phyloP scores from a whole-genome alignment of 352 stramenopile genomes.

The Peronospora farinosa region DNA sequence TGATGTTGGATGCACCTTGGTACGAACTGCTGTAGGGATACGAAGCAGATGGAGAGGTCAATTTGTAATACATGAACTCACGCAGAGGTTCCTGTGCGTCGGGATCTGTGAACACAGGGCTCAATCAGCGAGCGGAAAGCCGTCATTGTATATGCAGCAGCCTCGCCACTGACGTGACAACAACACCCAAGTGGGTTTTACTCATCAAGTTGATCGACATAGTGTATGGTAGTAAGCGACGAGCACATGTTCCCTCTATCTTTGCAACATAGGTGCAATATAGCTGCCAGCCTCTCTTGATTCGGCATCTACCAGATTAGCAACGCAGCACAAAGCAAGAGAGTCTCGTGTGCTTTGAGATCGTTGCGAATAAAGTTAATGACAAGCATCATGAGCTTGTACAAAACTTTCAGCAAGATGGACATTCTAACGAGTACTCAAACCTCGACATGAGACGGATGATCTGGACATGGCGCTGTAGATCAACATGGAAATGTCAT shows the following conservation, averaged over 20 bases:
- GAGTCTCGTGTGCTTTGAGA: constrained; percentile 84
- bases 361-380: constrained; percentile 97
- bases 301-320: constrained; percentile 93
- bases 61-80: constrained; percentile 98
- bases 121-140: constrained; percentile 91
- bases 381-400: constrained; percentile 87
- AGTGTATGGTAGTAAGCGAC: constrained; percentile 89
- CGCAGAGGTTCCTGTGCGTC: constrained; percentile 88
- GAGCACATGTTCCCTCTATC: constrained; percentile 93
- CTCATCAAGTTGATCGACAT: constrained; percentile 78
- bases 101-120: constrained; percentile 90
- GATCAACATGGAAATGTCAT: no score
- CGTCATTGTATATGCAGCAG: constrained; percentile 87
- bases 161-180: constrained; percentile 86
- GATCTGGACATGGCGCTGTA: no score
- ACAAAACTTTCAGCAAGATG: constrained; percentile 90
- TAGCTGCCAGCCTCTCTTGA: constrained; percentile 91
- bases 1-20: constrained; percentile 48
- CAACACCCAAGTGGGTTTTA: constrained; percentile 90
- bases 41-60: constrained; percentile 89
- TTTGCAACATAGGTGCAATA: constrained; percentile 51
- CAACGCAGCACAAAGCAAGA: constrained; percentile 94
- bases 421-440: constrained; percentile 92
- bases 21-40: constrained; percentile 88
- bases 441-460: constrained; percentile 91